Base-by-base conservation (phyloP, 305 asterid genomes). In the Fraxinus sp. region DNA sequence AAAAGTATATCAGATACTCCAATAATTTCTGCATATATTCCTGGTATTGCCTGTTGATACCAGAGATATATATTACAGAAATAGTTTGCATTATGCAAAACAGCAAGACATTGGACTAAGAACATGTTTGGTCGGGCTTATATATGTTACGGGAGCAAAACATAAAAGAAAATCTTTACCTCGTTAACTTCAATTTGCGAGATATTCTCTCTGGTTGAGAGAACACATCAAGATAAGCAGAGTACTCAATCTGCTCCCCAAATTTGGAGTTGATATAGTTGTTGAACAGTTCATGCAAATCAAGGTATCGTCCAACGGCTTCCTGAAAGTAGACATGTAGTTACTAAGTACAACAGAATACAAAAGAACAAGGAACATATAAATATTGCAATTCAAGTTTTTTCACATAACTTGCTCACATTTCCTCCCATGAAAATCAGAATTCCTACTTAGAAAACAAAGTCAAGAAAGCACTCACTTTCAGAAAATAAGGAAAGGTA, bases 261-360 rank as follows among this genome's bases (percentile, higher is more conserved):
- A 92, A 97, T 85, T 93, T 95, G 81, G 95, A 92, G 89, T 97
- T 97, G 82, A 92, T 91, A 83, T 92, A 97, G 66, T 89, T 94
- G 81, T 95, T 92, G 87, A 88, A 93, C 85, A 95, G 82, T 85
- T 95, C 99, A 35, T 97, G 98, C 88, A 97, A 91, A 91, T 97
- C 98, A 71, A 97, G 99, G 89, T 95, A 93, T 84, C 97, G 88
- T 80, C 99, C 98, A 84, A 81, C 82, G 20, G 97, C 93, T 92
- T 97, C 99, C 98, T 96, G 91, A 76, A 87, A 86, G 68, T 30
- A 68, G 49, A 72, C 32, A 59, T 83, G 28, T n/a, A 62, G 37
- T 79, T 75, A 37, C 66, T 20, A 16, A 64, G 78, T 59, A 36
- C 13, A n/a, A 55, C 66, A 1, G 43, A 35, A 35, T 41, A 28